Percentiles rank a stretch among this genome's conserved stretches.
These are phyloP conservation scores for Geotrichum reessii DNA, from an alignment of 1,139 yeast genomes.

Conservation along the genomic window DNA sequence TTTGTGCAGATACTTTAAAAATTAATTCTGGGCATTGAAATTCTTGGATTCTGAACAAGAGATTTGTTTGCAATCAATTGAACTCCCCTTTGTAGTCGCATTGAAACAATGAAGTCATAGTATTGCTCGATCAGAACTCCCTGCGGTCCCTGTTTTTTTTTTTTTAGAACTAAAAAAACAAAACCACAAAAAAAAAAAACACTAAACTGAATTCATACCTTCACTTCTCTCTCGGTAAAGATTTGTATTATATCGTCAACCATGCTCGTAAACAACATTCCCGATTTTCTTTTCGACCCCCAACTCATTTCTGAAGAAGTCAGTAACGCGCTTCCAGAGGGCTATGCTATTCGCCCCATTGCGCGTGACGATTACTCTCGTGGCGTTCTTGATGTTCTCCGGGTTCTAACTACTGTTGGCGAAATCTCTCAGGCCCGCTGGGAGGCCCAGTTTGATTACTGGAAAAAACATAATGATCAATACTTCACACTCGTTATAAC, in stretches of 20 bases:
- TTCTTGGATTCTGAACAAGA: too few relatives aligned
- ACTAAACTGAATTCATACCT: background rate
- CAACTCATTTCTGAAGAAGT: conserved; percentile 30
- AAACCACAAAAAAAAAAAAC: background rate
- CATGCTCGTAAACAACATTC: conserved; percentile 6
- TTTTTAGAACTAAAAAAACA: background rate
- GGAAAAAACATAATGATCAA: conserved; percentile 43
- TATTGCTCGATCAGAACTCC: too few relatives aligned
- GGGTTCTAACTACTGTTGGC: conserved; percentile 57
- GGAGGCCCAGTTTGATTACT: conserved; percentile 42
- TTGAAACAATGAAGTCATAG: too few relatives aligned
- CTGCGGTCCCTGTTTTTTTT: too few relatives aligned
- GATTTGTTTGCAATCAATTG: too few relatives aligned
- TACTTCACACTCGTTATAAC: conserved; percentile 53
- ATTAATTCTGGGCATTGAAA: too few relatives aligned
- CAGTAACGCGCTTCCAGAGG: conserved; percentile 41
- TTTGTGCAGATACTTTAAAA: background rate
- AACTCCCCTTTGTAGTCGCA: too few relatives aligned
- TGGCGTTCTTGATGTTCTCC: conserved; percentile 47
- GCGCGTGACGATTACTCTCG: conserved; percentile 43
- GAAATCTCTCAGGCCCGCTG: conserved; percentile 43
- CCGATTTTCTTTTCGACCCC: conserved; percentile 26
- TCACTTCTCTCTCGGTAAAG: background rate
- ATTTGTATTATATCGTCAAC: background rate
- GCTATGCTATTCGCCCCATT: conserved; percentile 49